A percentile compares a stretch with the other conserved stretches of the same genome.
These are phyloP conservation scores for Talaromyces islandicus DNA, from an alignment of 2,329 filamentous ascomycete genomes.

Conservation along the genomic window DNA sequence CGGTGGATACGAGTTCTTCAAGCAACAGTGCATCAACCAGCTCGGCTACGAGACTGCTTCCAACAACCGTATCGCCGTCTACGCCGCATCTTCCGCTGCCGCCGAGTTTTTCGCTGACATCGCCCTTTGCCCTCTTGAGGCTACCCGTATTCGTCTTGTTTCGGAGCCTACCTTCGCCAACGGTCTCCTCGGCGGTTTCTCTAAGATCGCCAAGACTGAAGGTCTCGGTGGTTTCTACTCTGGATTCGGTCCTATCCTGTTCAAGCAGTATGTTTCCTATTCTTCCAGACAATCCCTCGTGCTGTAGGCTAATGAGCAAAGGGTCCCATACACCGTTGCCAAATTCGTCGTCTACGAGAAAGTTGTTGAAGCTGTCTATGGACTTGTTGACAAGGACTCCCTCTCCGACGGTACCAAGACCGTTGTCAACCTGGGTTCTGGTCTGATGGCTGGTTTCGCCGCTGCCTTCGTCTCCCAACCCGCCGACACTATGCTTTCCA, in stretches of 20 bases:
- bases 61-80: slow-evolving; percentile 75
- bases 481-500: slow-evolving; percentile 88
- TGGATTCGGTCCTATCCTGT: slow-evolving; percentile 80
- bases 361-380: slow-evolving; percentile 69
- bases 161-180: slow-evolving; percentile 79
- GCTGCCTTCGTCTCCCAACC: slow-evolving; percentile 83
- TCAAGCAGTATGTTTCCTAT: slow-evolving; percentile 62
- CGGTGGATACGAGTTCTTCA: slow-evolving; percentile 94
- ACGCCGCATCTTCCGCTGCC: slow-evolving; percentile 60
- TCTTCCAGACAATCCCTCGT: not conserved
- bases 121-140: slow-evolving; percentile 82
- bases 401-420: slow-evolving; percentile 67
- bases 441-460: slow-evolving; percentile 80
- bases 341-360: slow-evolving; percentile 95
- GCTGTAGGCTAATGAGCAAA: slow-evolving; percentile 24
- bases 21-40: slow-evolving; percentile 78
- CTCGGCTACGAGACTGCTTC: slow-evolving; percentile 71
- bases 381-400: slow-evolving; percentile 62
- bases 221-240: slow-evolving; percentile 84
- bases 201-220: slow-evolving; percentile 77
- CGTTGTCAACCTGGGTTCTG: slow-evolving; percentile 74
- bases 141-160: slow-evolving; percentile 88
- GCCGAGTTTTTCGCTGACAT: slow-evolving; percentile 61
- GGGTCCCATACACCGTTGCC: slow-evolving; percentile 89
- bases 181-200: slow-evolving; percentile 72